phyloP scores from a whole-genome alignment of 2,329 filamentous ascomycete species.

The Mycogone perniciosa region DNA sequence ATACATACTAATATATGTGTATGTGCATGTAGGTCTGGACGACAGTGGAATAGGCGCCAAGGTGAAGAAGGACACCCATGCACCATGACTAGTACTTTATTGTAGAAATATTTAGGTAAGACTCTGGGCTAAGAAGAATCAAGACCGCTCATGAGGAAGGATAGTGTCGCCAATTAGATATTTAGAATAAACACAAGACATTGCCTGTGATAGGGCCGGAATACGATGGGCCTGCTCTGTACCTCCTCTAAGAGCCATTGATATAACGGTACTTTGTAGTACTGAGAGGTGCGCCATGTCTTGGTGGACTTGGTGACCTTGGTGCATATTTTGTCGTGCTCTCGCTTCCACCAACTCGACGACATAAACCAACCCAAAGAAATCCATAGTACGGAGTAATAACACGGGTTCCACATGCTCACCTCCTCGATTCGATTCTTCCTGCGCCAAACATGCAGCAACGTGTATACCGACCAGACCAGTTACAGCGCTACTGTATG shows the following conservation, averaged over 20 bases:
- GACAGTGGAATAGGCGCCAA: too few species aligned
- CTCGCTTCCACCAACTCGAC: too few species aligned
- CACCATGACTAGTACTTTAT: too few species aligned
- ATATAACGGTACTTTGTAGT: neutral
- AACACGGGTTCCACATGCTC: neutral
- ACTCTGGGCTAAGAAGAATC: too few species aligned
- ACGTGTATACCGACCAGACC: neutral
- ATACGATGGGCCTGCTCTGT: neutral
- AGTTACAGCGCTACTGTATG: conserved; percentile 7
- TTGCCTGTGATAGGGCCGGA: conserved; percentile 3
- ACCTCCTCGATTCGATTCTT: neutral
- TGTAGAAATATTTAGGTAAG: too few species aligned
- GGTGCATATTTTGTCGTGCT: neutral
- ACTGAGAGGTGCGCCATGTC: neutral
- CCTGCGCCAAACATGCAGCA: neutral
- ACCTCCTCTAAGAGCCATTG: neutral
- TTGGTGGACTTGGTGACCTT: neutral
- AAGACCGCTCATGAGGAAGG: too few species aligned
- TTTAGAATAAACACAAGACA: neutral
- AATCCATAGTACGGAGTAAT: neutral
- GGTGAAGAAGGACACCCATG: too few species aligned
- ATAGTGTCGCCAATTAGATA: neutral
- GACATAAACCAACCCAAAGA: neutral
- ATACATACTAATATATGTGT: too few species aligned
- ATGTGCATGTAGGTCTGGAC: too few species aligned